Evolutionary conservation across 257 asterid genomes (phyloP), one percentile per base, ranked within the genome.

Genomic region (Knoxia roxburghii): DNA sequence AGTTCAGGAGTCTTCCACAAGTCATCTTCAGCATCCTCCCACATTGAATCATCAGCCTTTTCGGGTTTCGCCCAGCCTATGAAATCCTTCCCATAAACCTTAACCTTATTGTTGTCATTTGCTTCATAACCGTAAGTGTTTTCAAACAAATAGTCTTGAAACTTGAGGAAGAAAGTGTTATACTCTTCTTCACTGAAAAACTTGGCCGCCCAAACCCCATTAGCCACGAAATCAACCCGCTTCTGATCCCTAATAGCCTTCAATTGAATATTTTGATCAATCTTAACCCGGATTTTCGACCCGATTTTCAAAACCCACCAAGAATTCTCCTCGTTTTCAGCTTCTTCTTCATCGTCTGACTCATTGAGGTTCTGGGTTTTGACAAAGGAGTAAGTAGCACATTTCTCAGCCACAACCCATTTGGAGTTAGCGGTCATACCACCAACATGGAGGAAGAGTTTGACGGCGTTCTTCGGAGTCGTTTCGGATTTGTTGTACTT

Each of bases 81-180:
- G 57, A 93, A 93, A 66, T 93, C 98, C 84, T 93, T 93, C 55
- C 99, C 99, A 0, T 85, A 94, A 7, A 94, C 95, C 87, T 90
- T 94, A 59, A 90, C 79, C 83, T 77, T 85, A 60, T 83, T 94
- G 52, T 61, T 92, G 64, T 90, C 92, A 68, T 85, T 94, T 12
- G 95, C 90, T 70, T 90, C 96, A 52, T 80, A 90, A 12, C 91
- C 93, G 73, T 85, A 80, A 7, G 90, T 90, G 55, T 94, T 94
- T 88, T 90, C 95, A 72, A 94, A 94, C 76, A 88, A 62, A 73
- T 84, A 93, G 10, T 77, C 89, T 73, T 86, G 83, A 69, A 79
- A 93, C 49, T 72, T 82, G 45, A 73, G 86, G 72, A 85, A 61
- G 46, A 93, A 93, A 9, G 15, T 33, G 51, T 71, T 81, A 64